These are phyloP conservation scores for Colletotrichum karsti DNA, from an alignment of 2,329 filamentous ascomycete genomes.

Conservation along the genomic window DNA sequence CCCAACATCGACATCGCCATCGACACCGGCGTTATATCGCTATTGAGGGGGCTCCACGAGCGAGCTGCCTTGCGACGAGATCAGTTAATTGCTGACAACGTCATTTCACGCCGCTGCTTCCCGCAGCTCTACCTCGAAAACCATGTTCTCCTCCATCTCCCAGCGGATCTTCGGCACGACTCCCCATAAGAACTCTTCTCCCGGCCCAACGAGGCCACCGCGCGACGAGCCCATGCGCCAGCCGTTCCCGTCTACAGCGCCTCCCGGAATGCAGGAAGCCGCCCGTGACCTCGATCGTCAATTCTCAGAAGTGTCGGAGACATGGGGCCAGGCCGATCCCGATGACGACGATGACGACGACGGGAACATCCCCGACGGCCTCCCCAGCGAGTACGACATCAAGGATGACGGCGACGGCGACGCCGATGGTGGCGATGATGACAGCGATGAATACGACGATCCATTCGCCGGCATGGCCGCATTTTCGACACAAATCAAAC, in stretches of 20 bases:
- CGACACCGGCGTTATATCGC: too few relatives aligned
- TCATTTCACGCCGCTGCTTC: background rate
- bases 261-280: background rate
- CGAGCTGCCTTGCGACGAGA: background rate
- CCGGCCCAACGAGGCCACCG: constrained; percentile 11
- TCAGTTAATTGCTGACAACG: background rate
- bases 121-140: background rate
- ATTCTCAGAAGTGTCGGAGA: background rate
- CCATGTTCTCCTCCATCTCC: constrained; percentile 25
- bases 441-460: constrained; percentile 13
- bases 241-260: constrained; percentile 11
- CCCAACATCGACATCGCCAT: background rate
- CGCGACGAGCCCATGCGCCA: background rate
- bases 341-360: background rate
- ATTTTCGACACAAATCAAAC: constrained; percentile 13
- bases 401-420: constrained; percentile 9
- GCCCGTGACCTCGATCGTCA: constrained; percentile 1
- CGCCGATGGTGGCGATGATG: background rate
- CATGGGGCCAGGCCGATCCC: background rate
- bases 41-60: background rate
- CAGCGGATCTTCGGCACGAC: constrained; percentile 4
- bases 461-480: constrained; percentile 17
- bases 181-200: constrained; percentile 20
- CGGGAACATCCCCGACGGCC: background rate
- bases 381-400: background rate